phyloP scores from a whole-genome alignment of 2,329 filamentous ascomycete species.

The Aspergillus costaricaensis region DNA sequence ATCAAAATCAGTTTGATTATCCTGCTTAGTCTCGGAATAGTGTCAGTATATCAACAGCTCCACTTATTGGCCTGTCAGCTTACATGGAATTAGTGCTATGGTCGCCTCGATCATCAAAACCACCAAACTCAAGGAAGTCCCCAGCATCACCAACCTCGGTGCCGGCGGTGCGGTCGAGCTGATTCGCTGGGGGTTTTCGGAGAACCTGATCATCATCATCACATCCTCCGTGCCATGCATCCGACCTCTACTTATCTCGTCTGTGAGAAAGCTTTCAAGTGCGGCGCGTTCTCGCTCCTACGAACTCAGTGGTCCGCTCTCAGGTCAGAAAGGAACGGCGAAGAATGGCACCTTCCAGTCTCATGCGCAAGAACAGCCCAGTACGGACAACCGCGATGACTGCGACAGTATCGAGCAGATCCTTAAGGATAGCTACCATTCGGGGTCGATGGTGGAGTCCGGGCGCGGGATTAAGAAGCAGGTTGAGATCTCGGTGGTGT shows the following conservation, averaged over 20 bases:
- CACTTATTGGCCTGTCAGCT: background rate
- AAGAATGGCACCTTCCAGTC: slow-evolving; percentile 22
- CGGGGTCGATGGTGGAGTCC: slow-evolving; percentile 12
- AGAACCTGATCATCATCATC: slow-evolving; percentile 34
- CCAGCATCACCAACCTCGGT: slow-evolving; percentile 31
- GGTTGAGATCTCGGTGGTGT: slow-evolving; percentile 29
- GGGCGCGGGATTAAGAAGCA: slow-evolving; percentile 31
- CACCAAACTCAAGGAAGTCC: slow-evolving; percentile 28
- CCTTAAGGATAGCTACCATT: slow-evolving; percentile 17
- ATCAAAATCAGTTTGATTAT: slow-evolving; percentile 32
- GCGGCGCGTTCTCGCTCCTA: slow-evolving; percentile 28
- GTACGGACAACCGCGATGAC: slow-evolving; percentile 16
- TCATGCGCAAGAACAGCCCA: slow-evolving; percentile 15
- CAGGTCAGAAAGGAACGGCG: slow-evolving; percentile 18
- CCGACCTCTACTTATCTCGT: slow-evolving; percentile 33
- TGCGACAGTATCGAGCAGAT: slow-evolving; percentile 31
- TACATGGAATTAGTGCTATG: slow-evolving; percentile 27
- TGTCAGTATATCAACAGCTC: slow-evolving; percentile 20
- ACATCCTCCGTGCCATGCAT: slow-evolving; percentile 35
- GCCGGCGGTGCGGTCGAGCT: slow-evolving; percentile 27
- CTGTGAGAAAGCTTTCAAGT: slow-evolving; percentile 34
- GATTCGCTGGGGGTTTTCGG: slow-evolving; percentile 34
- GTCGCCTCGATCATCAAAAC: slow-evolving; percentile 36
- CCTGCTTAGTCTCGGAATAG: slow-evolving; percentile 31
- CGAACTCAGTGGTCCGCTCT: slow-evolving; percentile 30